These are phyloP conservation scores for Eucommia ulmoides DNA, from an alignment of 257 asterid species.

Conservation along the genomic window DNA sequence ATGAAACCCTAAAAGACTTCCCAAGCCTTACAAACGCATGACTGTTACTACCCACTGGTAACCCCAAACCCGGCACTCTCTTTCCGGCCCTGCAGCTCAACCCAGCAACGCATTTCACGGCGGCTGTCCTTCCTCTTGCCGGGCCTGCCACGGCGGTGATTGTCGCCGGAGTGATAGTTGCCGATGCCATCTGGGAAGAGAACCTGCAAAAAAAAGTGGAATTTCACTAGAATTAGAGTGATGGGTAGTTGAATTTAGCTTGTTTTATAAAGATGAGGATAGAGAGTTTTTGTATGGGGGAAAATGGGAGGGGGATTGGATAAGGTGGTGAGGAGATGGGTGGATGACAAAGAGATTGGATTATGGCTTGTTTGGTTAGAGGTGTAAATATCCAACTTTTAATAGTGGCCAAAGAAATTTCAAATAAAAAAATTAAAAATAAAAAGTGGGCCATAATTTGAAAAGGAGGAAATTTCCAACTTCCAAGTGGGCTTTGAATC, in stretches of 20 bases:
- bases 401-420: neutral
- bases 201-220: neutral
- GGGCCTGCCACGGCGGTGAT: neutral
- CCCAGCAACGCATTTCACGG: neutral
- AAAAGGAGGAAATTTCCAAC: neutral
- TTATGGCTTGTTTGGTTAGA: too few species aligned
- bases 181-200: neutral
- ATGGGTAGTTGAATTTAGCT: too few species aligned
- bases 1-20: neutral
- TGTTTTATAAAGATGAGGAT: neutral
- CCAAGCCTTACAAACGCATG: neutral
- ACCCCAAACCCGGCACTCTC: neutral
- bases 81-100: neutral
- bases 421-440: neutral
- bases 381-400: too few species aligned
- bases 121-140: neutral
- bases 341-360: neutral
- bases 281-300: neutral
- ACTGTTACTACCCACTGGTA: neutral
- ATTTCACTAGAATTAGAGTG: too few species aligned
- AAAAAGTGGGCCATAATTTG: neutral
- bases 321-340: neutral
- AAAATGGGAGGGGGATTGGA: neutral
- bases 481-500: neutral
- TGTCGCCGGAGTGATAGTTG: neutral